These are phyloP conservation scores for Chenopodium quinoa DNA, from an alignment of 148 eudicot genomes.

Conservation along the genomic window DNA sequence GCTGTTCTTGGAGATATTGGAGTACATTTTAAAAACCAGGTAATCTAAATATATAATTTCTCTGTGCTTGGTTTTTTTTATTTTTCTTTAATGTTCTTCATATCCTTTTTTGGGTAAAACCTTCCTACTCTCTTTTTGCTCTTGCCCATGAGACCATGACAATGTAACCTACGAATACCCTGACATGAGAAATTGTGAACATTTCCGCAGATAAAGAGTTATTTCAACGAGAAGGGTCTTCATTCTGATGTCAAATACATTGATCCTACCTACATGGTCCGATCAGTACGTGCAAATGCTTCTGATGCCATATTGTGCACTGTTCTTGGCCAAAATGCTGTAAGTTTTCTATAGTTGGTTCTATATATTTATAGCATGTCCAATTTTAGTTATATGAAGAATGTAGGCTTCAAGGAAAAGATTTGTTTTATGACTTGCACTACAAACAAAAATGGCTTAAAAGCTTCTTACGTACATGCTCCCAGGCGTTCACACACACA, in stretches of 20 bases:
- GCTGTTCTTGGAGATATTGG: slow-evolving; percentile 50
- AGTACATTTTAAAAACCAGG: slow-evolving; percentile 42
- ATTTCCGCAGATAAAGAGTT: slow-evolving; percentile 38
- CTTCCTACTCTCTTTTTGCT: neutral
- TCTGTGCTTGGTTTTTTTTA: neutral
- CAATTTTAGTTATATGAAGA: neutral
- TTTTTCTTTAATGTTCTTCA: neutral
- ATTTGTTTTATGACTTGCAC: neutral
- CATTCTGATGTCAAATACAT: slow-evolving; percentile 50
- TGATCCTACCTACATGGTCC: slow-evolving; percentile 54
- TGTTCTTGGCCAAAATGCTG: slow-evolving; percentile 57
- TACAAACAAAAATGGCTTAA: too few species aligned
- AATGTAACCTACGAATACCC: neutral
- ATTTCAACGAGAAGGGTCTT: slow-evolving; percentile 41
- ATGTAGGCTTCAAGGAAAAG: too few species aligned
- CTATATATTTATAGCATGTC: neutral
- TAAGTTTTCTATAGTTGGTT: slow-evolving; percentile 20
- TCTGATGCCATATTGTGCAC: slow-evolving; percentile 50
- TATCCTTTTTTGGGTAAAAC: neutral
- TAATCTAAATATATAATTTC: slow-evolving; percentile 3
- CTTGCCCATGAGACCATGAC: neutral
- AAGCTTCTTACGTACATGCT: too few species aligned
- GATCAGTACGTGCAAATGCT: slow-evolving; percentile 52
- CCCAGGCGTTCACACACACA: neutral
- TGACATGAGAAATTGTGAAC: neutral